Base-by-base conservation (phyloP, 106 monocot genomes). In the Allium sativum region DNA sequence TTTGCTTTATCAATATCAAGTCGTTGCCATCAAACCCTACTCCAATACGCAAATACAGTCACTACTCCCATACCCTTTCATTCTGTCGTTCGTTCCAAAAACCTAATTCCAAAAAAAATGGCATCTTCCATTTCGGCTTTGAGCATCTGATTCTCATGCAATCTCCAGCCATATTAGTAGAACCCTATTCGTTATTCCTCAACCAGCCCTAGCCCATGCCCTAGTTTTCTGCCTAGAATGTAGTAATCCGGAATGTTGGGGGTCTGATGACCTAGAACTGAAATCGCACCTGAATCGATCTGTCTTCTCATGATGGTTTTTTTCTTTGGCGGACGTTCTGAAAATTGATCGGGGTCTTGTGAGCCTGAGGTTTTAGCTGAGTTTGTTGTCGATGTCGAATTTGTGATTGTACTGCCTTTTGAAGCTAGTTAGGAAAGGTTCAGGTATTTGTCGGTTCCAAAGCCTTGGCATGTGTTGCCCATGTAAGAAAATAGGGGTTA, bases 241-340 rank as follows among this genome's bases (percentile, higher is more conserved):
- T 78, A 78, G 11, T 72, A 55, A 58, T 72, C 78, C 1, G 72
- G 31, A 19, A 78, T 78, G 52, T 68, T 72, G 19, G 72, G 43
- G 12, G 78, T 78, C 51, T 18, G 42, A 55, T 78, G 78, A 21
- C 72, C 78, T 11, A 78, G 57, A 44, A 78, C 78, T 43, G 44
- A 67, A 42, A 3, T 21, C 41, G 51, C 17, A 7, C 52, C 52
- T 2, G 51, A 12, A 22, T 65, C 65, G 9, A 16, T 42, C 40
- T 41, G 52, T 12, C 65, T 50, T 52, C 65, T 9, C 52, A 65
- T 65, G 42, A 60, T 40, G n/a, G 40, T 4, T 3, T 8, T 42
- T 17, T 18, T 18, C 18, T 51, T 51, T 6, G 31, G 65, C 53
- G 31, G 65, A 6, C 48, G 43, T 50, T 50, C 50, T 12, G 48